A percentile compares a stretch with the other conserved stretches of the same genome.
phyloP scores from a whole-genome alignment of 805 yeast genomes.

The Pichia californica region DNA sequence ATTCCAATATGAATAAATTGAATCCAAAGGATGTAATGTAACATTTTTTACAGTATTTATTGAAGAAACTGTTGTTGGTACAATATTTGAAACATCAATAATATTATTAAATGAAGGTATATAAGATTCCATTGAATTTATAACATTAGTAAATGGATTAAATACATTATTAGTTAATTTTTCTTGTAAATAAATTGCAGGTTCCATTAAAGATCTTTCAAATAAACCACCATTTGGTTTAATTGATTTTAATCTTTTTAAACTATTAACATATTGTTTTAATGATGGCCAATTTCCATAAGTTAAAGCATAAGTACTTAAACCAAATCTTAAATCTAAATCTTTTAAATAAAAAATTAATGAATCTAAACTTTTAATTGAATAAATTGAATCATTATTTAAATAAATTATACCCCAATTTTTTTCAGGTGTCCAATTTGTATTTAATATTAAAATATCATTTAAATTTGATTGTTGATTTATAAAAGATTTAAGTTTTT shows the following conservation, averaged over 20 bases:
- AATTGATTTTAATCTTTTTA: constrained; percentile 17
- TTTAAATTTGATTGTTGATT: constrained; percentile 10
- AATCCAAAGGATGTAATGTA: constrained; percentile 7
- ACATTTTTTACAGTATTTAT: constrained; percentile 1
- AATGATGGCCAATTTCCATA: constrained; percentile 23
- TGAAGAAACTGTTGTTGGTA: constrained; percentile 8
- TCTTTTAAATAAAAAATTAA: constrained; percentile 22
- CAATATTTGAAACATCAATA: background rate
- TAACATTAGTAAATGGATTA: constrained; percentile 24
- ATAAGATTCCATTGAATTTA: constrained; percentile 20
- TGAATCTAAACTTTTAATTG: constrained; percentile 13
- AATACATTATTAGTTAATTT: constrained; percentile 24
- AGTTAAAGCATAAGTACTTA: constrained; percentile 23
- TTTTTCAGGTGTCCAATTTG: constrained; percentile 27
- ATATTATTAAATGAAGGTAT: constrained; percentile 10
- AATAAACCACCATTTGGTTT: constrained; percentile 19
- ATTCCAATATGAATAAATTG: constrained; percentile 5
- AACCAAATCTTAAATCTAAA: constrained; percentile 21
- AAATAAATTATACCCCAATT: constrained; percentile 28
- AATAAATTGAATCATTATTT: constrained; percentile 12
- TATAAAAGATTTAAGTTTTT: constrained; percentile 15
- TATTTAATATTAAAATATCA: constrained; percentile 23
- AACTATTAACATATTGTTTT: constrained; percentile 15
- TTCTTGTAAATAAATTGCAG: constrained; percentile 22
- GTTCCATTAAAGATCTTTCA: constrained; percentile 26